Evolutionary conservation across 2,329 filamentous ascomycete genomes (phyloP).

Genomic region (Botryotinia globosa): DNA sequence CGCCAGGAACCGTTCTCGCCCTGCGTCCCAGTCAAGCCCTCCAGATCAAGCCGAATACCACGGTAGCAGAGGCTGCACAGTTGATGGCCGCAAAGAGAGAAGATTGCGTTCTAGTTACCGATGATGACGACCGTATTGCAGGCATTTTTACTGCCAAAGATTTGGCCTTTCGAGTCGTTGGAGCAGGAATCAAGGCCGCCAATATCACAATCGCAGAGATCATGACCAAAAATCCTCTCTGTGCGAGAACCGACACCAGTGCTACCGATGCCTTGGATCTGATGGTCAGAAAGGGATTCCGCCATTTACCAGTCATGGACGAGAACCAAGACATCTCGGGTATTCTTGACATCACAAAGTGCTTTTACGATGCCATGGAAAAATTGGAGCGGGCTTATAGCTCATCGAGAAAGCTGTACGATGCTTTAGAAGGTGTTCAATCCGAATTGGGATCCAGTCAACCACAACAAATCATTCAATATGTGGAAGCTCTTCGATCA

Average conservation of each 20-base stretch:
- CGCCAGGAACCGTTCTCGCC: conserved; percentile 91
- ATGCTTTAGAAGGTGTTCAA: conserved; percentile 95
- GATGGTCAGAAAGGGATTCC: conserved; percentile 98
- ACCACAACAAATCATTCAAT: conserved; percentile 97
- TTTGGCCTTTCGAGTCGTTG: conserved; percentile 93
- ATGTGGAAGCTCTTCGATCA: conserved; percentile 88
- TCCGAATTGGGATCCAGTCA: conserved; percentile 94
- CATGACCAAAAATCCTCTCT: conserved; percentile 99
- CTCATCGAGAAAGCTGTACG: conserved; percentile 96
- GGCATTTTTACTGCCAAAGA: conserved; percentile 99
- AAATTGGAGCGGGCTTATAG: conserved; percentile 97
- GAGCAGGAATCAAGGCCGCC: conserved; percentile 81
- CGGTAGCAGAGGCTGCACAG: conserved; percentile 93
- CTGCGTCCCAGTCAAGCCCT: conserved; percentile 93
- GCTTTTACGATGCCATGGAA: conserved; percentile 99
- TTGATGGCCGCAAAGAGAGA: conserved; percentile 98
- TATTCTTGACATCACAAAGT: conserved; percentile 98
- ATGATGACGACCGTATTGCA: conserved; percentile 95
- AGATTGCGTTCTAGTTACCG: conserved; percentile 95
- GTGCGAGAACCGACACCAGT: conserved; percentile 94
- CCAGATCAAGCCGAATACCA: conserved; percentile 94
- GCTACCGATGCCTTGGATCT: conserved; percentile 95
- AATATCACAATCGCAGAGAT: conserved; percentile 95
- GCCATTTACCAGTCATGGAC: conserved; percentile 98
- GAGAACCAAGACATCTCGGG: conserved; percentile 99